Base-by-base conservation (phyloP, 1,284 basidiomycete species). In the Sparassis latifolia region DNA sequence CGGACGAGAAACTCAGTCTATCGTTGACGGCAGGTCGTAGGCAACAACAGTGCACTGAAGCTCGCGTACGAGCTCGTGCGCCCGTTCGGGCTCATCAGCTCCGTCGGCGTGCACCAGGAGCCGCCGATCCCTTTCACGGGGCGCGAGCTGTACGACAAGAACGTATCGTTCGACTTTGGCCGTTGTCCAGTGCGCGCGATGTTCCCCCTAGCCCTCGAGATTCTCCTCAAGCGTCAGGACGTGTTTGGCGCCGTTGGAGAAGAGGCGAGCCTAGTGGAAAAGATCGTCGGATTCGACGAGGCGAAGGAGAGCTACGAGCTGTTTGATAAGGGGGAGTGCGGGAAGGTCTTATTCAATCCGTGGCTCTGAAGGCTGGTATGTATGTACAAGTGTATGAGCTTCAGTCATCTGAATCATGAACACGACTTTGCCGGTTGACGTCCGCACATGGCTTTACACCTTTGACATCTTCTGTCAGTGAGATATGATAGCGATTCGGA, bases 101-200 rank as follows among this genome's bases (percentile, higher is more conserved):
- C 86, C 4, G 87, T 91, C 27, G 92, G 92, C 4, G 86, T 90
- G 10, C 84, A 86, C 53, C 76, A 79, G 50, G 71, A 67, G 42
- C 70, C 71, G 0, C 72, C 66, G 6, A 55, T 87, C 33, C 85
- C 85, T 0, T 82, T 82, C 58, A 79, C 73, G 5, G 84, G 85
- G 10, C 68, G 73, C 5, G 71, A 82, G 42, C 65, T 90, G 41
- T 96, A 95, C 67, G 76, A 82, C 69, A 92, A 93, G 69, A 94
- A 93, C 62, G 75, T 86, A 4, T 84, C 82, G 2, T 71, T 90
- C 48, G 84, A 88, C 58, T 93, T 92, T 63, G 93, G 92, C 6
- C 78, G 92, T 12, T 96, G 92, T 62, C 91, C 90, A 12, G 92
- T 90, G 5, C 77, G 85, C 10, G 81, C 86, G 1, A 84, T 92